Evolutionary conservation across 108 stramenopile genomes (phyloP).

Genomic region (Cyclotella kingstonii): DNA sequence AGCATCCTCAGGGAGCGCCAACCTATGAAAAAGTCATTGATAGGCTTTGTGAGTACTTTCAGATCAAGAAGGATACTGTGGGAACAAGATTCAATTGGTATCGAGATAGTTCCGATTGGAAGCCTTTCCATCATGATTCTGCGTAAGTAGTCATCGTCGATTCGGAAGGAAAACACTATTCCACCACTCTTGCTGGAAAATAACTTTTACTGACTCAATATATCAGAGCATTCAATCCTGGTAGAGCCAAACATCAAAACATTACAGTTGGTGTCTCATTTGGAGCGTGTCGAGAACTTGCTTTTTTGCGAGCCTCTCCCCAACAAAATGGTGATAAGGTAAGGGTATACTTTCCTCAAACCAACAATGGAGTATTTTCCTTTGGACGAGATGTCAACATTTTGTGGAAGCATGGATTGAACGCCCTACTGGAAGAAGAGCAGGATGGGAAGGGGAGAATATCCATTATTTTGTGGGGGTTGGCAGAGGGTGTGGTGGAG

Average conservation of each 20-base stretch:
- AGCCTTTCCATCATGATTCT: slow-evolving; percentile 91
- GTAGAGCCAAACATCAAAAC: slow-evolving; percentile 78
- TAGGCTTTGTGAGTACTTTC: slow-evolving; percentile 72
- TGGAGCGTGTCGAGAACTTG: slow-evolving; percentile 78
- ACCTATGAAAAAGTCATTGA: slow-evolving; percentile 66
- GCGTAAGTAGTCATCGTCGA: slow-evolving; percentile 38
- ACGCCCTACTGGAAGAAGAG: slow-evolving; percentile 59
- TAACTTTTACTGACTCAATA: too few relatives aligned
- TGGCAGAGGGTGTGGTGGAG: slow-evolving; percentile 58
- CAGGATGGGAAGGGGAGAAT: slow-evolving; percentile 80
- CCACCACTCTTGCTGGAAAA: too few relatives aligned
- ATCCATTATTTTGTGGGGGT: slow-evolving; percentile 83
- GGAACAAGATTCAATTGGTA: slow-evolving; percentile 90
- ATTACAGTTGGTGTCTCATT: slow-evolving; percentile 83
- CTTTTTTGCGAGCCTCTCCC: slow-evolving; percentile 63
- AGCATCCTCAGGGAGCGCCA: slow-evolving; percentile 59
- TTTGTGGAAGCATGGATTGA: slow-evolving; percentile 82
- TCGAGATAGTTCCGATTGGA: slow-evolving; percentile 79
- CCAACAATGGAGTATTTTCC: slow-evolving; percentile 82
- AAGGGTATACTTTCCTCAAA: slow-evolving; percentile 84
- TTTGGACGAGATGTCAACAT: slow-evolving; percentile 88
- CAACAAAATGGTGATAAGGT: slow-evolving; percentile 44
- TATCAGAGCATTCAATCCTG: slow-evolving; percentile 72
- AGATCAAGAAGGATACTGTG: slow-evolving; percentile 43
- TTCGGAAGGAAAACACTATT: too few relatives aligned